A percentile compares a stretch with the other conserved stretches of the same genome.
These are phyloP conservation scores for Senna siamea DNA, from an alignment of 306 rosid species.

Conservation along the genomic window DNA sequence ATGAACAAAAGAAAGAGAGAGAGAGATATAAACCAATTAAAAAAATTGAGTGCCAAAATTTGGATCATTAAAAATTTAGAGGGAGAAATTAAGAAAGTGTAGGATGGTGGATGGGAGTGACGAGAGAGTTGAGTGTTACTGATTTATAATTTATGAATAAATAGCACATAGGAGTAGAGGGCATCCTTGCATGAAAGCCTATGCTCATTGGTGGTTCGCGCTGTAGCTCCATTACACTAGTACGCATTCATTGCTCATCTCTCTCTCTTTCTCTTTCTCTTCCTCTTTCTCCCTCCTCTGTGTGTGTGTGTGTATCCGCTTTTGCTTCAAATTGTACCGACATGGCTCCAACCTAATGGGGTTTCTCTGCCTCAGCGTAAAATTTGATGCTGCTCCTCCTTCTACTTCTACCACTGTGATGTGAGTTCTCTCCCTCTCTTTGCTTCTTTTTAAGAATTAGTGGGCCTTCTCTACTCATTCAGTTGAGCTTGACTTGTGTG, in stretches of 20 bases:
- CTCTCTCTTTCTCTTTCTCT: not conserved
- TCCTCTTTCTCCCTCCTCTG: too few species aligned
- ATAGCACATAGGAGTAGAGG: slow-evolving; percentile 9
- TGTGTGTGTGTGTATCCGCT: not conserved
- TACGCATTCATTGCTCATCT: not conserved
- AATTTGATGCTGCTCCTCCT: slow-evolving; percentile 40
- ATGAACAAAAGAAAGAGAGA: not conserved
- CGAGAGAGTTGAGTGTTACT: not conserved
- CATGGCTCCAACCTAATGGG: slow-evolving; percentile 59
- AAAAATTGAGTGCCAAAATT: not conserved
- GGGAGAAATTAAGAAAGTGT: not conserved
- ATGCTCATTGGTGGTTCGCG: slow-evolving; percentile 31
- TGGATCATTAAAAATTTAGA: not conserved
- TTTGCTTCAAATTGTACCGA: slow-evolving; percentile 43
- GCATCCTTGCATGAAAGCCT: slow-evolving; percentile 13
- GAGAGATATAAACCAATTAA: not conserved
- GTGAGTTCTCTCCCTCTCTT: slow-evolving; percentile 25
- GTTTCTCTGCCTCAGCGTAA: slow-evolving; percentile 41
- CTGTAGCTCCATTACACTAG: slow-evolving; percentile 16
- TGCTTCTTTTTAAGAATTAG: slow-evolving; percentile 8
- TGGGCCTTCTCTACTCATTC: slow-evolving; percentile 34
- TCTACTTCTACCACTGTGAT: slow-evolving; percentile 38
- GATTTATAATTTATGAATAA: not conserved
- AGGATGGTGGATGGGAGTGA: not conserved
- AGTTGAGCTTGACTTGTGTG: slow-evolving; percentile 27